These are phyloP conservation scores for Zopfochytrium polystomum DNA, from an alignment of 371 early-diverging fungal species.

Conservation along the genomic window DNA sequence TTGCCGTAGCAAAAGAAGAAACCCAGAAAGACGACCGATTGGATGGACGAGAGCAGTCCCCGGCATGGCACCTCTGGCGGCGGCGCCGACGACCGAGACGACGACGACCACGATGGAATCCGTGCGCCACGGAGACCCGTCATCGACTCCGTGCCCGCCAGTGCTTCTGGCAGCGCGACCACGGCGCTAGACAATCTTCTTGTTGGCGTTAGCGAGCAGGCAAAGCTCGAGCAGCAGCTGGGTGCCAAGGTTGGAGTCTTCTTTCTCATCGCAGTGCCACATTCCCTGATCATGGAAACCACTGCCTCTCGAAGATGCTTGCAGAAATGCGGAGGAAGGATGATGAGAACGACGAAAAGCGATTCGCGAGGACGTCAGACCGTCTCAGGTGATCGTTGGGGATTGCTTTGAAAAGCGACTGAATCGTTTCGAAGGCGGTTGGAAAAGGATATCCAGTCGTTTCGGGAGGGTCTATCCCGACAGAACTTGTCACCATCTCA, in stretches of 20 bases:
- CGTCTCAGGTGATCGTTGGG: conserved; percentile 6
- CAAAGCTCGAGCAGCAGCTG: conserved; percentile 14
- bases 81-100: neutral
- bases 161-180: neutral
- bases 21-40: neutral
- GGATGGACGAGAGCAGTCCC: neutral
- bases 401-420: too few relatives aligned
- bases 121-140: neutral
- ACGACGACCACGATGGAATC: neutral
- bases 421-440: too few relatives aligned
- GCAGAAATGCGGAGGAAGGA: conserved; percentile 15
- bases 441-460: neutral
- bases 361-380: conserved; percentile 2
- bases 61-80: neutral
- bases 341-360: conserved; percentile 15
- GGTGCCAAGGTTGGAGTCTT: conserved; percentile 6
- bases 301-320: too few relatives aligned
- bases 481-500: conserved; percentile 4
- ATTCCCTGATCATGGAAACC: neutral
- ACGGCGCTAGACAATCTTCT: conserved; percentile 11
- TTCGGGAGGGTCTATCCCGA: neutral
- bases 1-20: too few relatives aligned
- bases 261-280: neutral
- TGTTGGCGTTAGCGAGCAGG: conserved; percentile 22
- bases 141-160: neutral